phyloP scores from a whole-genome alignment of 208 protist species.

The Naegleria gruberi region DNA sequence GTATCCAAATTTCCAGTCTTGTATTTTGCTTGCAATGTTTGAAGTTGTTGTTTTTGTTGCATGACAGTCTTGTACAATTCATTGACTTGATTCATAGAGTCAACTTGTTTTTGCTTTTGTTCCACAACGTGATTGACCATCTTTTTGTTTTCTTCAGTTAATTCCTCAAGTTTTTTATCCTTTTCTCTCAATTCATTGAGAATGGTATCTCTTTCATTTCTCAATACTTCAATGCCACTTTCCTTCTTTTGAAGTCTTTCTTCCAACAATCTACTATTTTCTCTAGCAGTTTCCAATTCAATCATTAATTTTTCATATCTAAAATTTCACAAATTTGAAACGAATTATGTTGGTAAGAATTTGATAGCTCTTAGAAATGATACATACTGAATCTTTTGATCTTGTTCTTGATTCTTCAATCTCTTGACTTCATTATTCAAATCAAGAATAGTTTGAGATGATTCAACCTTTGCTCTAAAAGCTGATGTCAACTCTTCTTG shows the following conservation, averaged over 20 bases:
- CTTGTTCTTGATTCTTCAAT: not conserved
- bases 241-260: not conserved
- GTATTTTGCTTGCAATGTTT: not conserved
- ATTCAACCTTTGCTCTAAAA: not conserved
- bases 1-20: not conserved
- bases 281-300: not conserved
- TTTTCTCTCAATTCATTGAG: not conserved
- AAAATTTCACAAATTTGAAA: not conserved
- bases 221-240: not conserved
- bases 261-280: not conserved
- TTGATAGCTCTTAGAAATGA: too few relatives aligned
- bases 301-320: not conserved
- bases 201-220: not conserved
- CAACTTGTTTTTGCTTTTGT: constrained; percentile 16
- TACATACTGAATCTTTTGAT: not conserved
- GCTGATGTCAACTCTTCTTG: constrained; percentile 5
- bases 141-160: not conserved
- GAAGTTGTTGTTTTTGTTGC: not conserved
- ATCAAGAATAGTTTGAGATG: not conserved
- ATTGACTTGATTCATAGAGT: constrained; percentile 16
- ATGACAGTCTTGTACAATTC: not conserved
- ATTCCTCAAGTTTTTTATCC: not conserved
- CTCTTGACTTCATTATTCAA: constrained; percentile 9
- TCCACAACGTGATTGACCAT: not conserved
- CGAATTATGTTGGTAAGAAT: too few relatives aligned